A percentile compares a stretch with the other conserved stretches of the same genome.
phyloP scores from a whole-genome alignment of 2,329 filamentous ascomycete species.

The Exophiala lecanii-corni region DNA sequence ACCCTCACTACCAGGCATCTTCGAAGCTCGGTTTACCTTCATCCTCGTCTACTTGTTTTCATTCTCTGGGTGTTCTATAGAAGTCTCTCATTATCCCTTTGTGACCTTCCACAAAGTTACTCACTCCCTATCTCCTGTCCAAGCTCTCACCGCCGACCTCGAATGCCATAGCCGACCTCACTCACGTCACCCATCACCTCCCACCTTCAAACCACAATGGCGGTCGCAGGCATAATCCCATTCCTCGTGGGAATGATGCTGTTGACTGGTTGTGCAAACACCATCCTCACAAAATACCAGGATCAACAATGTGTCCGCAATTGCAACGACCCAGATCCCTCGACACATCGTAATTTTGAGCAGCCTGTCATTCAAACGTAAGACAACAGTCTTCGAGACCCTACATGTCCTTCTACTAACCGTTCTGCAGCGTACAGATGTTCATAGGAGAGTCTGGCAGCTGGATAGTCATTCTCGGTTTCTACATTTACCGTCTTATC shows the following conservation, averaged over 20 bases:
- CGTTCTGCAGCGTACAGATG: conserved; percentile 66
- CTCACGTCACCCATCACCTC: too few relatives aligned
- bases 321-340: conserved; percentile 67
- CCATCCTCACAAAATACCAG: conserved; percentile 86
- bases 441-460: conserved; percentile 94
- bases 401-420: conserved; percentile 18
- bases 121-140: background rate
- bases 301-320: conserved; percentile 96
- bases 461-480: conserved; percentile 79
- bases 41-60: too few relatives aligned
- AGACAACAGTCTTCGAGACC: conserved; percentile 22
- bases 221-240: conserved; percentile 66
- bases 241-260: conserved; percentile 95
- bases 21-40: too few relatives aligned
- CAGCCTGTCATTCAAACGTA: conserved; percentile 91
- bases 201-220: conserved; percentile 50
- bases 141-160: conserved; percentile 11
- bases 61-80: too few relatives aligned
- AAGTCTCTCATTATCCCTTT: too few relatives aligned
- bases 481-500: conserved; percentile 56
- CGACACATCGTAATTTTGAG: conserved; percentile 71
- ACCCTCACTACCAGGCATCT: too few relatives aligned
- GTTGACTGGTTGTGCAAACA: conserved; percentile 93
- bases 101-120: too few relatives aligned
- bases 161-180: background rate